Evolutionary conservation across 2,329 filamentous ascomycete species (phyloP), one percentile per base, ranked within the genome.

Genomic region (Ustilaginoidea virens): DNA sequence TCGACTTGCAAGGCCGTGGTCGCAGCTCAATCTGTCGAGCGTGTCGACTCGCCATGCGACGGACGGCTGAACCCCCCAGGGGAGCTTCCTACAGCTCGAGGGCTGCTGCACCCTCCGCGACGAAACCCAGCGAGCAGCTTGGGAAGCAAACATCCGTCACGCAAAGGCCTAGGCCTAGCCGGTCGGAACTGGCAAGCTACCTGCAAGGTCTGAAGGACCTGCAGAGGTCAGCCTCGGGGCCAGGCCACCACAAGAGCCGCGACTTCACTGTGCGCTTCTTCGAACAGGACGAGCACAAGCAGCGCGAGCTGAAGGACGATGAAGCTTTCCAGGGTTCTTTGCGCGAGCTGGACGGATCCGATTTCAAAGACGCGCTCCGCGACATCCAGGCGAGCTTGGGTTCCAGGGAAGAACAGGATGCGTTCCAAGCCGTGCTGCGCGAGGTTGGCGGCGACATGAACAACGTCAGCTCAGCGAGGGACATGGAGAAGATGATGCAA

Each of bases 211-310:
- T 51, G 10, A 37, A 40, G 22, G 39, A 41, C 3, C 31, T 52
- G 16, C 40, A 40, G 16, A n/a, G n/a, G n/a, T n/a, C n/a, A n/a
- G n/a, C n/a, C n/a, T n/a, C n/a, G n/a, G 37, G 40, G 9, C 27
- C 34, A 8, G 29, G 44, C 7, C 27, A 41, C 5, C 21, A 29
- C 2, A 33, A n/a, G n/a, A n/a, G 28, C n/a, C 30, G 36, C 5
- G 34, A 43, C 11, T 50, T 47, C 20, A 46, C 49, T 3, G 51
- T 66, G 8, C 53, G 56, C 7, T 66, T 55, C 40, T 69, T 64
- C 35, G 61, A 69, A 31, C 57, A 67, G 40, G 52, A 53, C 10
- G 48, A 50, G 3, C 37, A 45, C 17, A 39, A 42, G 6, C 39
- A 61, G 9, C 52, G 45, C 11, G 52, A 55, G 36, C 44, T 67